Evolutionary conservation across 805 yeast species (phyloP), one percentile per base, ranked within the genome.

Genomic region (Schwanniomyces polymorphus): DNA sequence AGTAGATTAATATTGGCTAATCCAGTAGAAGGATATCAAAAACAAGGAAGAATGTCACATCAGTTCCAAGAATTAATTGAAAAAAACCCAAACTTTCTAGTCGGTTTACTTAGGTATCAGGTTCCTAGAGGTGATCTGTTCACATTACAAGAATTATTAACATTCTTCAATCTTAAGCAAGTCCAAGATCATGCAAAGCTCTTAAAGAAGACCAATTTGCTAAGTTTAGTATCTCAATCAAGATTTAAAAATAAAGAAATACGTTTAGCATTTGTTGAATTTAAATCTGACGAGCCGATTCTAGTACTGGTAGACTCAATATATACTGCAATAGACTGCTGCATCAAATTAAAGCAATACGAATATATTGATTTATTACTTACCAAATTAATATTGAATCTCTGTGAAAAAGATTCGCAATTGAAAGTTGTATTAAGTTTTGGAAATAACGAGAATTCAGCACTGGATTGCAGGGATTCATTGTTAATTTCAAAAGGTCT

Each of bases 321-420:
- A 4, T 61, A 63, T 35, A 33, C 44, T 5, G 63, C 70, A 0
- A 65, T 73, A 23, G 51, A 54, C 5, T 62, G 59, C 1, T 69
- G 74, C 43, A 56, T 64, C 12, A 52, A 59, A 11, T 49, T 67
- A 14, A 44, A 59, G 7, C 55, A 58, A 42, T 62, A 48, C 47
- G 62, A 60, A 25, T 59, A 62, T 42, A 56, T 72, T 29, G 76
- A 72, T 48, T 48, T 55, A n/a, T 46, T 72, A 14, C 52, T 69
- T 41, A 63, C 59, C 46, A 72, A 69, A 48, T 48, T 71, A 4
- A 48, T 70, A 14, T 52, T 67, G 25, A 61, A 60, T 45, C 54
- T 61, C 7, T 49, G 58, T 9, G 57, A 57, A 25, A 26, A 48
- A 6, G 39, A 43, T 29, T 43, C 42, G 10, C 33, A 42, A 7